Percentiles rank a stretch among this genome's conserved stretches.
phyloP scores from a whole-genome alignment of 306 rosid species.

The Vigna mungo region DNA sequence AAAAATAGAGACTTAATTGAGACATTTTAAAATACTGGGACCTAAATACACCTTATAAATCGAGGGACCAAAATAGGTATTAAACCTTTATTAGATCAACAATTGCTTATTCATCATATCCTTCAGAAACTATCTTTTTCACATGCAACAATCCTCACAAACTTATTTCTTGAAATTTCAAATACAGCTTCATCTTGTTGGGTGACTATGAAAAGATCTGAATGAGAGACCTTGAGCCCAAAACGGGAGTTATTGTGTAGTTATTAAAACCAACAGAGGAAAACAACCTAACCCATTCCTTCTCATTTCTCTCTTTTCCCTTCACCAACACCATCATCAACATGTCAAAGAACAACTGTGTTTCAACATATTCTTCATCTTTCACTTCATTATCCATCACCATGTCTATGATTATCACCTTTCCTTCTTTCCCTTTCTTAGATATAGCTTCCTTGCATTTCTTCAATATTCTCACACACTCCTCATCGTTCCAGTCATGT shows the following conservation, averaged over 20 bases:
- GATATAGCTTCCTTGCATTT: not conserved
- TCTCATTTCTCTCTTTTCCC: conserved; percentile 40
- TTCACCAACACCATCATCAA: not conserved
- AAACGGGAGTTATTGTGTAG: conserved; percentile 23
- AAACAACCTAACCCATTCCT: conserved; percentile 36
- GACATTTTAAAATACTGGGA: too few relatives aligned
- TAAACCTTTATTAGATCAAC: too few relatives aligned
- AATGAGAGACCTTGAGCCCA: conserved; percentile 29
- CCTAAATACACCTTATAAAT: too few relatives aligned
- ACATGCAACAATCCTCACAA: too few relatives aligned
- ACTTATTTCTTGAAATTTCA: too few relatives aligned
- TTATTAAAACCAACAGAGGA: conserved; percentile 30
- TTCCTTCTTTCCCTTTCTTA: not conserved
- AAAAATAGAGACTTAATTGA: too few relatives aligned
- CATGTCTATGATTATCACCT: not conserved
- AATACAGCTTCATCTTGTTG: too few relatives aligned
- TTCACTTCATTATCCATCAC: not conserved
- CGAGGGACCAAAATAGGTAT: too few relatives aligned
- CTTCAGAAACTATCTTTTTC: too few relatives aligned
- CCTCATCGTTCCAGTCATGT: not conserved
- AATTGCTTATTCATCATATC: too few relatives aligned
- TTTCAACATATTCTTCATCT: not conserved
- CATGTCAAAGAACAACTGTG: not conserved
- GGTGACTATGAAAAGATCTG: not conserved
- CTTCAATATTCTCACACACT: not conserved